These are phyloP conservation scores for Diaporthe vexans DNA, from an alignment of 2,329 filamentous ascomycete species.

Conservation along the genomic window DNA sequence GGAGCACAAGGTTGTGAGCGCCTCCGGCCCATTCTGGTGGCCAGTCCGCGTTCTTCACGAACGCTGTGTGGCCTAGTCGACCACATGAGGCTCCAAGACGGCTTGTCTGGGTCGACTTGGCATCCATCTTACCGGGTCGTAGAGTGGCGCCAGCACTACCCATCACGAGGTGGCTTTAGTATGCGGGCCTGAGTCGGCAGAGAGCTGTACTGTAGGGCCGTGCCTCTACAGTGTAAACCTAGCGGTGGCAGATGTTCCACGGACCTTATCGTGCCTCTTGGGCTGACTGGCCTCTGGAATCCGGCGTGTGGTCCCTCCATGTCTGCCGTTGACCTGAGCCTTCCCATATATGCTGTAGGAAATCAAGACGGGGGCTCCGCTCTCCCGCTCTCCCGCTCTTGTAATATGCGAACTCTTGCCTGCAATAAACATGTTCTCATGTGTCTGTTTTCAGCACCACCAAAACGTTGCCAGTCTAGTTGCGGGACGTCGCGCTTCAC, in stretches of 20 bases:
- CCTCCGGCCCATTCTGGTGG: background rate
- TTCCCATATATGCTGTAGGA: background rate
- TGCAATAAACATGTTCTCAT: background rate
- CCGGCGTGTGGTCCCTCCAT: background rate
- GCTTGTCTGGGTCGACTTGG: conserved; percentile 13
- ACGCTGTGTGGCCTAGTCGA: conserved; percentile 3
- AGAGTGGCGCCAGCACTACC: background rate
- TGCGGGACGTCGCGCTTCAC: no score
- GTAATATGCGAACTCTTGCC: background rate
- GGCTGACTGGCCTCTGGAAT: background rate
- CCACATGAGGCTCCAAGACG: background rate
- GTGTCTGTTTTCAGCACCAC: background rate
- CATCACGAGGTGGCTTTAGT: conserved; percentile 21
- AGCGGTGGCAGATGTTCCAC: background rate
- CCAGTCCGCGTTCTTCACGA: background rate
- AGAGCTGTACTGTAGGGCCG: background rate
- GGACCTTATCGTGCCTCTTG: background rate
- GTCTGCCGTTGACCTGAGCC: background rate
- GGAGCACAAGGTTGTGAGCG: background rate
- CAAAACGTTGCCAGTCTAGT: background rate
- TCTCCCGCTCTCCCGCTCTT: background rate
- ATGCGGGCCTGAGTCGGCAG: background rate
- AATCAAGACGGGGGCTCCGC: background rate
- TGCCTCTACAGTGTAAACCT: background rate
- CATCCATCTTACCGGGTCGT: conserved; percentile 18